These are phyloP conservation scores for Fusarium abutilonis DNA, from an alignment of 2,329 filamentous ascomycete genomes.

Conservation along the genomic window DNA sequence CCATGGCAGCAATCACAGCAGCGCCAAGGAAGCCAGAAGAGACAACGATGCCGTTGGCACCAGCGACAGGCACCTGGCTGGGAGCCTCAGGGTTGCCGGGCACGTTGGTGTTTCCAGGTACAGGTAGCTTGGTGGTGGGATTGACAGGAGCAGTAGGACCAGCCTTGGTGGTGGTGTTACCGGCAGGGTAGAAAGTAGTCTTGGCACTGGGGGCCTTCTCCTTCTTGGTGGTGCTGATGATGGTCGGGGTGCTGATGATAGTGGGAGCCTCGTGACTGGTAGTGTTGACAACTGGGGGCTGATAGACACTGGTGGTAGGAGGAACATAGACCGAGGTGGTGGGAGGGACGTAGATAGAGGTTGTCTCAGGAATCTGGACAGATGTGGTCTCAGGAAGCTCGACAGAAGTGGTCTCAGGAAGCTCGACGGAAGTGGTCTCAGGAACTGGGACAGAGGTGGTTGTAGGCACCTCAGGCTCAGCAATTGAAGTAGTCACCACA, in stretches of 20 bases:
- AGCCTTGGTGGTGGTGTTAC: conserved; percentile 41
- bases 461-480: conserved; percentile 18
- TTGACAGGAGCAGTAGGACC: conserved; percentile 41
- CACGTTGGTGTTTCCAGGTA: conserved; percentile 33
- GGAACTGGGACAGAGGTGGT: conserved; percentile 26
- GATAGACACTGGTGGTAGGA: conserved; percentile 50
- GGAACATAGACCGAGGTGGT: conserved; percentile 39
- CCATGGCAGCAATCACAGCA: conserved; percentile 53
- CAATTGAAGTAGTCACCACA: conserved; percentile 41
- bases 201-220: conserved; percentile 31
- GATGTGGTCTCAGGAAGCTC: conserved; percentile 23
- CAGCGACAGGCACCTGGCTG: conserved; percentile 41
- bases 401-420: conserved; percentile 26
- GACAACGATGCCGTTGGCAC: conserved; percentile 51
- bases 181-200: conserved; percentile 42
- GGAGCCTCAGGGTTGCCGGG: conserved; percentile 27
- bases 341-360: conserved; percentile 25
- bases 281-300: conserved; percentile 44
- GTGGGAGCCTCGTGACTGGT: conserved; percentile 40
- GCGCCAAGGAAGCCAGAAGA: conserved; percentile 55
- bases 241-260: conserved; percentile 44
- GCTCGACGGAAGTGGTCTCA: conserved; percentile 16
- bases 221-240: conserved; percentile 28
- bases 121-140: conserved; percentile 31
- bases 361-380: conserved; percentile 18